Percentiles rank a stretch among this genome's conserved stretches.
These are phyloP conservation scores for Massariosphaeria phaeospora DNA, from an alignment of 495 filamentous ascomycete species.

Conservation along the genomic window DNA sequence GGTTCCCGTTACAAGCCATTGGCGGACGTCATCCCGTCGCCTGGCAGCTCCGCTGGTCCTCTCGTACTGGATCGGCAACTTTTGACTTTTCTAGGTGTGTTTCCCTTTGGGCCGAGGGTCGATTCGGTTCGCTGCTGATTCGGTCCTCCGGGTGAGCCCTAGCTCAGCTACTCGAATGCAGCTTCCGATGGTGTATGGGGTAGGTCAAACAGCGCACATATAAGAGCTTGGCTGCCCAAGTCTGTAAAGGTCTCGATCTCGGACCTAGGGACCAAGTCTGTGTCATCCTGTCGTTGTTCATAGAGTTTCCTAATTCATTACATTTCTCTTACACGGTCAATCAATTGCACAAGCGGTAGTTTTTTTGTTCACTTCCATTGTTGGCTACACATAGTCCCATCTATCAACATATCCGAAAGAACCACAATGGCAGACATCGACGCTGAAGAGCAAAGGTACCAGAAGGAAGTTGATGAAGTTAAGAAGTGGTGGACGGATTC, in stretches of 20 bases:
- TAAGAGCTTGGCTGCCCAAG: constrained; percentile 30
- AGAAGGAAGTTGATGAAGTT: constrained; percentile 75
- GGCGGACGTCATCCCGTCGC: constrained; percentile 30
- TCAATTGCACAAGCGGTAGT: background rate
- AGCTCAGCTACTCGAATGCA: constrained; percentile 15
- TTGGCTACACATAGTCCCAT: background rate
- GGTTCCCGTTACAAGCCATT: constrained; percentile 27
- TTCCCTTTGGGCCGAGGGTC: constrained; percentile 34
- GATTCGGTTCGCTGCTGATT: constrained; percentile 2
- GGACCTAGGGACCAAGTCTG: too few relatives aligned
- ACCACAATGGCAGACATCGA: constrained; percentile 44
- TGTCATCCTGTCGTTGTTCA: constrained; percentile 13
- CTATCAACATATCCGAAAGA: constrained; percentile 4
- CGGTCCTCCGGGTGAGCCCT: constrained; percentile 21
- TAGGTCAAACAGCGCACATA: too few relatives aligned
- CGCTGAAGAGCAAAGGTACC: constrained; percentile 72
- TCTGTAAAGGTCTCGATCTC: too few relatives aligned
- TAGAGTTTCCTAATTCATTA: background rate
- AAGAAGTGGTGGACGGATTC: constrained; percentile 92
- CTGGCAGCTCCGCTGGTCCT: constrained; percentile 8
- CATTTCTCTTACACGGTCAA: background rate
- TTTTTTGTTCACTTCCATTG: background rate
- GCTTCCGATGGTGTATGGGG: constrained; percentile 12
- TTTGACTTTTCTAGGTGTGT: background rate
- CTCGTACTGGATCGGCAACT: constrained; percentile 12